A percentile compares a stretch with the other conserved stretches of the same genome.
Evolutionary conservation across 768 basidiomycete species (phyloP).

Genomic region (Cystobasidium tubakii): DNA sequence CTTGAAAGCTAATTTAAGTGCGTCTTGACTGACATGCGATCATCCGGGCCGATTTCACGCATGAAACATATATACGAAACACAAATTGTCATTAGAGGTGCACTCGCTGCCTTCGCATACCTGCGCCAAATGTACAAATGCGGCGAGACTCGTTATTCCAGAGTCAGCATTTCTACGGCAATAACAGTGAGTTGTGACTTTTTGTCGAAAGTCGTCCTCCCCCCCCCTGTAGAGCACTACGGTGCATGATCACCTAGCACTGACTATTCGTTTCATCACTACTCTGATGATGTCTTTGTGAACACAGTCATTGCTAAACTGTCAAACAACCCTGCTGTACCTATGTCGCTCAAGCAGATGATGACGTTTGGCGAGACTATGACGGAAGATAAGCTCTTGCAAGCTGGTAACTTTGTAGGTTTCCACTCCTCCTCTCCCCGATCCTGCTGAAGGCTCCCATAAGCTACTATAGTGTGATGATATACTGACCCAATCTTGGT

Average conservation of each 20-base stretch:
- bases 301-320: slow-evolving; percentile 15
- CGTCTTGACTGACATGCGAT: too few species aligned
- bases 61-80: too few species aligned
- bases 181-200: slow-evolving; percentile 9
- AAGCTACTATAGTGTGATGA: too few species aligned
- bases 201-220: slow-evolving; percentile 14
- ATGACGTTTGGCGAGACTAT: slow-evolving; percentile 43
- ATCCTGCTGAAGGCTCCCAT: too few species aligned
- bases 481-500: too few species aligned
- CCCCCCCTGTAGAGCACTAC: slow-evolving; percentile 13
- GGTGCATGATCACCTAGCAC: too few species aligned
- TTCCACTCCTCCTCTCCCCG: too few species aligned
- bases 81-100: background rate
- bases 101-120: background rate
- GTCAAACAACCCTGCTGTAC: slow-evolving; percentile 36
- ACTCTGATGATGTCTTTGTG: too few species aligned
- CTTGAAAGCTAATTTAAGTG: too few species aligned
- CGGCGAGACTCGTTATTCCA: slow-evolving; percentile 27
- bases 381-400: slow-evolving; percentile 41
- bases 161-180: slow-evolving; percentile 37
- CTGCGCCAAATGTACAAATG: slow-evolving; percentile 11
- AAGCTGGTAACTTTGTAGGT: slow-evolving; percentile 45
- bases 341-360: slow-evolving; percentile 44
- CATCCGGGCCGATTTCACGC: too few species aligned
- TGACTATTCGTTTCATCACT: too few species aligned